These are phyloP conservation scores for Chaetomiaceae sp. DNA, from an alignment of 2,329 filamentous ascomycete genomes.

Conservation along the genomic window DNA sequence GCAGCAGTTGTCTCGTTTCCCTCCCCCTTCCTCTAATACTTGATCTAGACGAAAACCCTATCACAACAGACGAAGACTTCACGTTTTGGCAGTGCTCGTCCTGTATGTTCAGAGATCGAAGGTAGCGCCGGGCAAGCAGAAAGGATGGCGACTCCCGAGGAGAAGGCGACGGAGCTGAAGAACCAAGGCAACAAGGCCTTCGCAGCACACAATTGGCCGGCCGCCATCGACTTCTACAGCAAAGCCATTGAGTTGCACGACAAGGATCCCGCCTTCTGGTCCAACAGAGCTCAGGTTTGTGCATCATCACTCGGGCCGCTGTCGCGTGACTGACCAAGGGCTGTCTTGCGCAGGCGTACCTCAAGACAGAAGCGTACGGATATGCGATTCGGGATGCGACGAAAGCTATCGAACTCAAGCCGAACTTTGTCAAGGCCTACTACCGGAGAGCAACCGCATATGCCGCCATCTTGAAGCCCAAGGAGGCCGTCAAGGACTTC, in stretches of 20 bases:
- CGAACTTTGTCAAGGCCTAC: slow-evolving; percentile 88
- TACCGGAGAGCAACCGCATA: slow-evolving; percentile 90
- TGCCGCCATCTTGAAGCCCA: slow-evolving; percentile 81
- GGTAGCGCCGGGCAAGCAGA: slow-evolving; percentile 7
- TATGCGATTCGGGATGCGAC: slow-evolving; percentile 88
- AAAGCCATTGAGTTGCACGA: slow-evolving; percentile 81
- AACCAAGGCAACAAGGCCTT: slow-evolving; percentile 94
- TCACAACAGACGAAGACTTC: too few relatives aligned
- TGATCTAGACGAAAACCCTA: too few relatives aligned
- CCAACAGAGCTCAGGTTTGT: slow-evolving; percentile 87
- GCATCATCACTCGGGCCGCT: slow-evolving; percentile 1
- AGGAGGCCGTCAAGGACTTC: slow-evolving; percentile 87
- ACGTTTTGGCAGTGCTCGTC: too few relatives aligned
- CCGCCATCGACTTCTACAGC: slow-evolving; percentile 75
- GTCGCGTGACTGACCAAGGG: slow-evolving; percentile 44
- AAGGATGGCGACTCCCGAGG: slow-evolving; percentile 34
- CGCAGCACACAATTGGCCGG: slow-evolving; percentile 75
- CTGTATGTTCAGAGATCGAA: slow-evolving; percentile 12
- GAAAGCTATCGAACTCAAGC: slow-evolving; percentile 84
- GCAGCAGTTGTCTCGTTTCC: not conserved
- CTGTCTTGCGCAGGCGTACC: slow-evolving; percentile 61
- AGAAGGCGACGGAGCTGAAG: slow-evolving; percentile 78
- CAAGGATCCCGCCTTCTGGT: slow-evolving; percentile 82
- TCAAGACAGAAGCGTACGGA: slow-evolving; percentile 92
- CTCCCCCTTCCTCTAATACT: not conserved